Conservation (phyloP, 257 asterid species). For the Solanum arcanum region DNA sequence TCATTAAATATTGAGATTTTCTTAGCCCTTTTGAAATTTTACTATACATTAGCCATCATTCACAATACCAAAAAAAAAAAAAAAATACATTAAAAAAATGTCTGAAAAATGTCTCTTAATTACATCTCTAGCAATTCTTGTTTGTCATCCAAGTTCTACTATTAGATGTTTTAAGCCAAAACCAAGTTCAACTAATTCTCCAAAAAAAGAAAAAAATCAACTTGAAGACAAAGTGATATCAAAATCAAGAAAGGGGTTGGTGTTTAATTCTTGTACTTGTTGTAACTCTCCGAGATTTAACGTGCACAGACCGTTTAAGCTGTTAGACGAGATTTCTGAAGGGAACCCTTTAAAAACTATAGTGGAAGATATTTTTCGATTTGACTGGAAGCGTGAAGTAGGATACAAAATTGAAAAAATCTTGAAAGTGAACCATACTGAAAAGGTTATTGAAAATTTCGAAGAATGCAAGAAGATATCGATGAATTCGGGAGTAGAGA, state of each 20-base stretch:
- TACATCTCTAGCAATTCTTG: conserved; percentile 5
- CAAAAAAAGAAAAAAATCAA: neutral
- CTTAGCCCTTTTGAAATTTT: neutral
- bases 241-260: neutral
- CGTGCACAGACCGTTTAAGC: neutral
- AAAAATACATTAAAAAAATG: neutral
- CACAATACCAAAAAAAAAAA: neutral
- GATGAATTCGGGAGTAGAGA: neutral
- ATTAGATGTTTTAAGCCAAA: conserved; percentile 7
- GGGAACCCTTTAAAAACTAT: neutral
- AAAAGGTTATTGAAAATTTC: neutral
- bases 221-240: neutral
- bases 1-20: neutral
- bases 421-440: neutral
- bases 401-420: neutral
- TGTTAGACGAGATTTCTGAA: neutral
- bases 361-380: neutral
- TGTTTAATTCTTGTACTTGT: neutral
- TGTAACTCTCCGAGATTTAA: neutral
- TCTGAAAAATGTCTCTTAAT: conserved; percentile 4
- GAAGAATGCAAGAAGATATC: neutral
- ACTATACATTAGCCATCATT: neutral
- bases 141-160: conserved; percentile 5
- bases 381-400: neutral
- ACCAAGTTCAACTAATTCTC: neutral